These are phyloP conservation scores for Hygrocybe punicea DNA, from an alignment of 768 basidiomycete species.

Conservation along the genomic window DNA sequence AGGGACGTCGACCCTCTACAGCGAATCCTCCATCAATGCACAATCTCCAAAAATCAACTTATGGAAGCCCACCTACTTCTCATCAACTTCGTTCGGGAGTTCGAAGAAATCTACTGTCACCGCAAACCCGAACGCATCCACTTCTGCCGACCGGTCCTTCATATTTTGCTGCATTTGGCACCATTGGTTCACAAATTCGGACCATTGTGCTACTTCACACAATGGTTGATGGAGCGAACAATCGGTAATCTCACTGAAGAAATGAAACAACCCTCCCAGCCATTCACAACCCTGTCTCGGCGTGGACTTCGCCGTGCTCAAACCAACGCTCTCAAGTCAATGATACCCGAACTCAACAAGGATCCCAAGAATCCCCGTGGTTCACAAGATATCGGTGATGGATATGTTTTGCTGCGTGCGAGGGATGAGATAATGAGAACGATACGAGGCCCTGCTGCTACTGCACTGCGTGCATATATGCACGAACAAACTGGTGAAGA, in stretches of 20 bases:
- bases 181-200: neutral
- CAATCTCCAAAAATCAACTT: neutral
- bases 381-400: neutral
- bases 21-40: neutral
- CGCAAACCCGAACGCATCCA: too few species aligned
- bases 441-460: neutral
- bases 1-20: too few species aligned
- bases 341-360: neutral
- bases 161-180: conserved; percentile 3
- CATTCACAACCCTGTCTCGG: conserved; percentile 1
- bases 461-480: conserved; percentile 19
- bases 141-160: conserved; percentile 1
- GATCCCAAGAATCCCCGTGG: conserved; percentile 11
- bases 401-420: conserved; percentile 2
- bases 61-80: conserved; percentile 1
- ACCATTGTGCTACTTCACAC: neutral
- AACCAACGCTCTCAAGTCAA: neutral
- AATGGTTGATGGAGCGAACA: conserved; percentile 4
- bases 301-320: conserved; percentile 1
- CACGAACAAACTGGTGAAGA: neutral
- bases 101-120: too few species aligned
- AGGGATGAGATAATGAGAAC: neutral
- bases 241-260: conserved; percentile 5
- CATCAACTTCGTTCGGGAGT: too few species aligned
- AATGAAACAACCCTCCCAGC: conserved; percentile 5